Evolutionary conservation across 352 stramenopile genomes (phyloP).

Genomic region (Discostella stelligera): DNA sequence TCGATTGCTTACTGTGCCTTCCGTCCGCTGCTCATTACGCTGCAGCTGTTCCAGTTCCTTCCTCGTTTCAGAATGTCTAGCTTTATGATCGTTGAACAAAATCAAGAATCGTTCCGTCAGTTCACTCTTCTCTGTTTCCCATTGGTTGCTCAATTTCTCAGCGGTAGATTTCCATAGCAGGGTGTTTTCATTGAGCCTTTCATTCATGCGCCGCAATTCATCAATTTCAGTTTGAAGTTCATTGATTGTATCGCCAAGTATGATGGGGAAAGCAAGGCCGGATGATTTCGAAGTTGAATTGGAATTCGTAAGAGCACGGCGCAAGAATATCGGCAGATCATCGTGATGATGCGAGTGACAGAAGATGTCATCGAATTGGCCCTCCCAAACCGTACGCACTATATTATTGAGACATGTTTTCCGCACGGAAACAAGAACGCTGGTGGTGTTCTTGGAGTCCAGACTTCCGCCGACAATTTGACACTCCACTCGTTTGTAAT

Average conservation of each 20-base stretch:
- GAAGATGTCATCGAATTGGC: slow-evolving; percentile 31
- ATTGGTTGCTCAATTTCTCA: slow-evolving; percentile 27
- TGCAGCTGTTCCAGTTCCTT: slow-evolving; percentile 39
- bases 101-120: slow-evolving; percentile 37
- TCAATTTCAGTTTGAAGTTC: slow-evolving; percentile 39
- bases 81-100: slow-evolving; percentile 48
- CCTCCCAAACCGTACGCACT: slow-evolving; percentile 38
- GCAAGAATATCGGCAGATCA: slow-evolving; percentile 20
- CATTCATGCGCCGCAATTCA: slow-evolving; percentile 19
- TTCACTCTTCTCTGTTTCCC: slow-evolving; percentile 44
- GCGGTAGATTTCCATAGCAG: slow-evolving; percentile 30
- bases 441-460: slow-evolving; percentile 21
- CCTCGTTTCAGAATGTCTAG: slow-evolving; percentile 25
- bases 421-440: slow-evolving; percentile 23
- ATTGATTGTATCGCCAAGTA: slow-evolving; percentile 31
- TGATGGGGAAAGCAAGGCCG: slow-evolving; percentile 16
- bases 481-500: slow-evolving; percentile 19
- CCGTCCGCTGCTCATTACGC: neutral
- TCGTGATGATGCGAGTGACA: neutral
- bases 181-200: slow-evolving; percentile 23
- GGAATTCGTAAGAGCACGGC: neutral
- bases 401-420: slow-evolving; percentile 32
- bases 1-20: neutral
- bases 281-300: neutral
- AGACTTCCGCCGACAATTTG: slow-evolving; percentile 15